Evolutionary conservation across 1,284 basidiomycete genomes (phyloP), one percentile per base, ranked within the genome.

Genomic region (Tremellales sp.): DNA sequence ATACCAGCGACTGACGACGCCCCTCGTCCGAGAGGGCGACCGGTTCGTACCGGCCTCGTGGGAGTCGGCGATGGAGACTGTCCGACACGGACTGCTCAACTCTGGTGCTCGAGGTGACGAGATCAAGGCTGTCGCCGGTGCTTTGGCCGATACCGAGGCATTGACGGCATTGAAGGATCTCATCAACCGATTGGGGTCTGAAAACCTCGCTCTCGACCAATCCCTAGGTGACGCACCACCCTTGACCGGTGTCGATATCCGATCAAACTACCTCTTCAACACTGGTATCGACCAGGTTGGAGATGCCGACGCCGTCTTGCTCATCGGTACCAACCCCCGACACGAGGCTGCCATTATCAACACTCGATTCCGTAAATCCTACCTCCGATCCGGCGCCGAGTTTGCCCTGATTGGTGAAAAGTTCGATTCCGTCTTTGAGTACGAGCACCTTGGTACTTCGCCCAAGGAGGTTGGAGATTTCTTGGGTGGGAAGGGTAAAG

Each of bases 301-400:
- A 68, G 81, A 87, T 53, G 93, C 94, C 25, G 96, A 99, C 68
- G 89, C 79, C 29, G 88, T 99, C 58, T 82, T 98, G 17, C 83
- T 99, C 31, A 84, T 98, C 63, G 94, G 94, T 58, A 97, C 92
- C 48, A 97, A 98, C 77, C 94, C 94, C 12, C 83, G 96, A 42
- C 93, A 97, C 72, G 96, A 99, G 76, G 96, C 92, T 7, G 88
- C 96, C 27, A 93, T 97, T 52, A 80, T 98, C 68, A 98, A 98
- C 81, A 92, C 93, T 11, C 87, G 94, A 60, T 89, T 98, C 67
- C 84, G 94, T 68, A 94, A 92, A 80, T 86, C 84, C 60, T 98
- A 89, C 87, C 73, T 98, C 60, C 85, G 91, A 67, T 84, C 82
- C 19, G 81, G 82, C 49, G 79, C 93, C 45, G 87, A 96, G 66